Conservation (phyloP, 1,284 basidiomycete species). For the Gomphus sp. region DNA sequence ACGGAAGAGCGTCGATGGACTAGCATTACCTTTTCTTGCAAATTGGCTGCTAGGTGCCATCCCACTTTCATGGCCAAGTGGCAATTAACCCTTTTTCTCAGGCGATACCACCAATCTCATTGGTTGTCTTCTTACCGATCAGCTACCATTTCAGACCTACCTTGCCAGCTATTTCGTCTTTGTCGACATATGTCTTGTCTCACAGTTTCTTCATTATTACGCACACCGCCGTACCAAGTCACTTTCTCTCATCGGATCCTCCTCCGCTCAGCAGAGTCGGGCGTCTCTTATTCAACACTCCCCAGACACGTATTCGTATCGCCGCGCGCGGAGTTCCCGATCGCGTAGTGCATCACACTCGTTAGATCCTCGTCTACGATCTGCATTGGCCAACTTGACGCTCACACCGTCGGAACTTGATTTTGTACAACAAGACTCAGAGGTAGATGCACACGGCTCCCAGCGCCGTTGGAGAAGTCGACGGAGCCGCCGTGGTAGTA, state of each 20-base stretch:
- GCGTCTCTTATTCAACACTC: conserved; percentile 5
- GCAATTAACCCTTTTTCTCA: conserved; percentile 21
- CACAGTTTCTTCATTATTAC: conserved; percentile 74
- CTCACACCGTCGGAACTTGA: neutral
- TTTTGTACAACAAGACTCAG: neutral
- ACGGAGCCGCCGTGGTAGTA: conserved; percentile 1
- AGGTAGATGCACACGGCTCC: neutral
- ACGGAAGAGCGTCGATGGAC: conserved; percentile 71
- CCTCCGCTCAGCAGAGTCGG: conserved; percentile 20
- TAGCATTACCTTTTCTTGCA: conserved; percentile 81
- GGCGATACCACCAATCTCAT: conserved; percentile 87
- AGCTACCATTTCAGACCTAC: conserved; percentile 93
- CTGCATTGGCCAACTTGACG: neutral
- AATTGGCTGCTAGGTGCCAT: conserved; percentile 81
- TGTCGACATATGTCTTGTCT: conserved; percentile 65
- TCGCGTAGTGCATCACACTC: conserved; percentile 5
- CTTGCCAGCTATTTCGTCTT: conserved; percentile 83
- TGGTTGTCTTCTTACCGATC: conserved; percentile 83
- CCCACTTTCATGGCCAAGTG: conserved; percentile 7
- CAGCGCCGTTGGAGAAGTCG: neutral
- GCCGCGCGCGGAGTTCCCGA: neutral
- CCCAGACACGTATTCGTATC: neutral
- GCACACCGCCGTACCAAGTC: conserved; percentile 12
- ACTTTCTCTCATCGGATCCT: conserved; percentile 16
- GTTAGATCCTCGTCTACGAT: neutral